Evolutionary conservation across 257 asterid genomes (phyloP).

Genomic region (Dorcoceras hygrometricum): DNA sequence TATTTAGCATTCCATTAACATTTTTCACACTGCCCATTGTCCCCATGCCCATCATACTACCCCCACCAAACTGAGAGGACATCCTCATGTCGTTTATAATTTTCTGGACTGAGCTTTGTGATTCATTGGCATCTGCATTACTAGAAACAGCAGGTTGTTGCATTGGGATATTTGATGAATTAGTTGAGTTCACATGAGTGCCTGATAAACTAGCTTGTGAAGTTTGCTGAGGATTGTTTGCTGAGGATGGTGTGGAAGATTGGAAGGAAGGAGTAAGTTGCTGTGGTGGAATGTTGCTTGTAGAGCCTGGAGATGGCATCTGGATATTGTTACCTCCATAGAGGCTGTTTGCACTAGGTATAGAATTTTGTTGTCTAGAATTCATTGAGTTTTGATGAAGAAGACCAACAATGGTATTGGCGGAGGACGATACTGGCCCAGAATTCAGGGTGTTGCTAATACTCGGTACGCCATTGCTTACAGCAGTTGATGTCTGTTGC

Average conservation of each 20-base stretch:
- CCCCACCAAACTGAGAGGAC: slow-evolving; percentile 67
- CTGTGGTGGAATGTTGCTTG: slow-evolving; percentile 48
- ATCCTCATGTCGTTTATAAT: slow-evolving; percentile 79
- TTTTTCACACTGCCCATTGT: slow-evolving; percentile 48
- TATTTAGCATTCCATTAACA: slow-evolving; percentile 42
- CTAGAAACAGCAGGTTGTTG: slow-evolving; percentile 64
- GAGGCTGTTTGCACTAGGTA: slow-evolving; percentile 43
- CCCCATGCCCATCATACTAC: slow-evolving; percentile 51
- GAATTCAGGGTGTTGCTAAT: slow-evolving; percentile 43
- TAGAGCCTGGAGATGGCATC: slow-evolving; percentile 71
- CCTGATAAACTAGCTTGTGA: slow-evolving; percentile 50
- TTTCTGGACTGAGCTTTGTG: slow-evolving; percentile 91
- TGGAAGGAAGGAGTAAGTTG: slow-evolving; percentile 62
- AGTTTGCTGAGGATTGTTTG: slow-evolving; percentile 60
- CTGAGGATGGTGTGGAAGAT: slow-evolving; percentile 65
- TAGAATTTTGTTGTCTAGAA: slow-evolving; percentile 57
- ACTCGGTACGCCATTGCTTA: slow-evolving; percentile 45
- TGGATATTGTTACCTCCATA: slow-evolving; percentile 54
- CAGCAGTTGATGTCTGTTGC: slow-evolving; percentile 39
- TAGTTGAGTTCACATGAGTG: slow-evolving; percentile 40
- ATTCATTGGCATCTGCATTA: slow-evolving; percentile 65
- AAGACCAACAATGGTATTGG: slow-evolving; percentile 46
- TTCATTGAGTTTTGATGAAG: slow-evolving; percentile 78
- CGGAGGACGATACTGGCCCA: slow-evolving; percentile 44
- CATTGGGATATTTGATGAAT: slow-evolving; percentile 58